Conservation (phyloP, 2,329 filamentous ascomycete species). For the Cordyceps militaris region DNA sequence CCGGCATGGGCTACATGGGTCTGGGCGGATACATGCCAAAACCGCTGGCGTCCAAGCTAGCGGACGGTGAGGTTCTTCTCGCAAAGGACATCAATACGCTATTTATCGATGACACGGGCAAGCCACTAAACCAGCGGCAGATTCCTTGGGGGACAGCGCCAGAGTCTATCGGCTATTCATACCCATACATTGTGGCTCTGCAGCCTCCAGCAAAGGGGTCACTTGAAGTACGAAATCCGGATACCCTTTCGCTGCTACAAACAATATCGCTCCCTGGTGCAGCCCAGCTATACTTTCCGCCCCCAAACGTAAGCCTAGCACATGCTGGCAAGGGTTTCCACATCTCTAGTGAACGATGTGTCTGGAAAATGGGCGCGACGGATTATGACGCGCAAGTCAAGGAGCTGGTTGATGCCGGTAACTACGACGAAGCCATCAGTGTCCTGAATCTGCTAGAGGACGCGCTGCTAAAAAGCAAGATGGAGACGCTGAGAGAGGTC, state of each 20-base stretch:
- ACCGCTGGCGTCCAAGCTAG: conserved; percentile 75
- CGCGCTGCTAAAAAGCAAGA: conserved; percentile 78
- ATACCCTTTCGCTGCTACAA: conserved; percentile 84
- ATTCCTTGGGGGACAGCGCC: conserved; percentile 89
- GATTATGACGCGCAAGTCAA: conserved; percentile 88
- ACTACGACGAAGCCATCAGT: conserved; percentile 88
- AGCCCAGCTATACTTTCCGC: conserved; percentile 80
- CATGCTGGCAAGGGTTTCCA: conserved; percentile 95
- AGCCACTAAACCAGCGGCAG: conserved; percentile 73
- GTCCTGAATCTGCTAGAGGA: conserved; percentile 86
- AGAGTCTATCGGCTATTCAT: conserved; percentile 90
- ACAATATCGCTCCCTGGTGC: conserved; percentile 76
- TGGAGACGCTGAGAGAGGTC: conserved; percentile 70
- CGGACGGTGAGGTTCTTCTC: conserved; percentile 79
- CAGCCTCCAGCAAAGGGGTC: conserved; percentile 76
- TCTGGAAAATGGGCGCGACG: conserved; percentile 94
- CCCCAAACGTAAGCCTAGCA: conserved; percentile 86
- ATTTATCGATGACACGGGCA: conserved; percentile 80
- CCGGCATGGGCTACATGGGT: conserved; percentile 94
- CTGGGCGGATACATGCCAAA: conserved; percentile 87
- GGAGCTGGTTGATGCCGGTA: conserved; percentile 64
- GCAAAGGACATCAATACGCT: conserved; percentile 96
- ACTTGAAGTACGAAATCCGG: conserved; percentile 86
- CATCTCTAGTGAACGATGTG: conserved; percentile 79
- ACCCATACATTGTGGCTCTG: conserved; percentile 86